These are phyloP conservation scores for Terfezia claveryi DNA, from an alignment of 495 filamentous ascomycete genomes.

Conservation along the genomic window DNA sequence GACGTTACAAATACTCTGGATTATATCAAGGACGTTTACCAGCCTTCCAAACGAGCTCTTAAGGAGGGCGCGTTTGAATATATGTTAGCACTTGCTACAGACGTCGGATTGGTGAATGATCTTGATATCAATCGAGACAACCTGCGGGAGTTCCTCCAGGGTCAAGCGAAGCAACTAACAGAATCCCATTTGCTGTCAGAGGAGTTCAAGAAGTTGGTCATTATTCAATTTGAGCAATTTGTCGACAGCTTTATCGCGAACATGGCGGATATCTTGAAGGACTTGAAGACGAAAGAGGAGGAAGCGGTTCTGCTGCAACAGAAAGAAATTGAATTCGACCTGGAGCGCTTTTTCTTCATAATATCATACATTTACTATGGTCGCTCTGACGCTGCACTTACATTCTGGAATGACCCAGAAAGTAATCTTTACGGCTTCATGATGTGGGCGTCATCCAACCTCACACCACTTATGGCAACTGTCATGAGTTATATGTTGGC, in stretches of 20 bases:
- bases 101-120: slow-evolving; percentile 34
- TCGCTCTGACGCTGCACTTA: slow-evolving; percentile 56
- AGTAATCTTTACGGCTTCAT: slow-evolving; percentile 82
- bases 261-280: slow-evolving; percentile 75
- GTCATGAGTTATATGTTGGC: slow-evolving; percentile 92
- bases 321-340: slow-evolving; percentile 49
- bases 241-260: slow-evolving; percentile 82
- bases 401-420: slow-evolving; percentile 75
- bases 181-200: slow-evolving; percentile 39
- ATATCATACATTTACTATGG: slow-evolving; percentile 80
- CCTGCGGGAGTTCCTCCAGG: slow-evolving; percentile 52
- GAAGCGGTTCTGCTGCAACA: slow-evolving; percentile 54
- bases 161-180: slow-evolving; percentile 43
- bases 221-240: slow-evolving; percentile 64
- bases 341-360: slow-evolving; percentile 80
- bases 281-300: slow-evolving; percentile 72
- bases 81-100: slow-evolving; percentile 59
- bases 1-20: slow-evolving; percentile 33
- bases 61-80: slow-evolving; percentile 86
- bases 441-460: slow-evolving; percentile 78
- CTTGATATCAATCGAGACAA: slow-evolving; percentile 49
- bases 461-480: slow-evolving; percentile 77
- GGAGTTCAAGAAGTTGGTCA: slow-evolving; percentile 40
- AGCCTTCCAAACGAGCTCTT: slow-evolving; percentile 32
- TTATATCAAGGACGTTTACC: slow-evolving; percentile 25